phyloP scores from a whole-genome alignment of 2,329 filamentous ascomycete species.

The Emericellopsis atlantica region DNA sequence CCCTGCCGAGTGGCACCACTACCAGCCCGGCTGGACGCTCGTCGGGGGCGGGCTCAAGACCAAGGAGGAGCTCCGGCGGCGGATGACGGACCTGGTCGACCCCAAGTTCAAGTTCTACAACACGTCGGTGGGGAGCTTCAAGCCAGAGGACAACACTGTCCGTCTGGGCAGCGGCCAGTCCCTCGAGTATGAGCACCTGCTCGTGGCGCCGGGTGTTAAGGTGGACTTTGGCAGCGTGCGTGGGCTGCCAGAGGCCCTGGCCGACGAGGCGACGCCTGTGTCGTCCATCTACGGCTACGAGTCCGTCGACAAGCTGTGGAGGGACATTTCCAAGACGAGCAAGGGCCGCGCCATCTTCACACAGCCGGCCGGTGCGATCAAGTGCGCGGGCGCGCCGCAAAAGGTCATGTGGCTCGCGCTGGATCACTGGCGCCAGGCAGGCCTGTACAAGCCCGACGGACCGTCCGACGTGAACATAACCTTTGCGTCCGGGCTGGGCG shows the following conservation, averaged over 20 bases:
- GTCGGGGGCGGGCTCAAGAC: conserved; percentile 54
- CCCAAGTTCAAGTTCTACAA: conserved; percentile 50
- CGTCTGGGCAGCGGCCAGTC: conserved; percentile 41
- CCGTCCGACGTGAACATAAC: conserved; percentile 34
- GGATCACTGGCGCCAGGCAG: conserved; percentile 42
- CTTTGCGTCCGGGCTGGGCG: conserved; percentile 41
- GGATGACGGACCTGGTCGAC: conserved; percentile 38
- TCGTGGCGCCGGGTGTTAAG: conserved; percentile 46
- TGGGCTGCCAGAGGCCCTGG: conserved; percentile 43
- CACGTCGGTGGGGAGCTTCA: conserved; percentile 32
- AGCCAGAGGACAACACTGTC: conserved; percentile 42
- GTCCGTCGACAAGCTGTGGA: conserved; percentile 38
- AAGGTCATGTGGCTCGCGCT: conserved; percentile 51
- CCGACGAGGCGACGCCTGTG: conserved; percentile 30
- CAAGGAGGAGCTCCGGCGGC: conserved; percentile 42
- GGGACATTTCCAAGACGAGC: conserved; percentile 30
- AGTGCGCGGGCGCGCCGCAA: conserved; percentile 49
- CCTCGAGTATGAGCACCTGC: conserved; percentile 49
- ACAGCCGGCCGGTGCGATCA: conserved; percentile 43
- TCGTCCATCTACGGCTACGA: conserved; percentile 47
- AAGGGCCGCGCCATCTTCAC: conserved; percentile 45
- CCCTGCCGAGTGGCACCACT: conserved; percentile 50
- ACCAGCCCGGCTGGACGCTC: conserved; percentile 59
- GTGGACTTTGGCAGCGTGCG: conserved; percentile 38
- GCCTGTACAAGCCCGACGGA: conserved; percentile 31